Evolutionary conservation across 148 eudicot genomes (phyloP).

Genomic region (Rhododendron ferrugineum): DNA sequence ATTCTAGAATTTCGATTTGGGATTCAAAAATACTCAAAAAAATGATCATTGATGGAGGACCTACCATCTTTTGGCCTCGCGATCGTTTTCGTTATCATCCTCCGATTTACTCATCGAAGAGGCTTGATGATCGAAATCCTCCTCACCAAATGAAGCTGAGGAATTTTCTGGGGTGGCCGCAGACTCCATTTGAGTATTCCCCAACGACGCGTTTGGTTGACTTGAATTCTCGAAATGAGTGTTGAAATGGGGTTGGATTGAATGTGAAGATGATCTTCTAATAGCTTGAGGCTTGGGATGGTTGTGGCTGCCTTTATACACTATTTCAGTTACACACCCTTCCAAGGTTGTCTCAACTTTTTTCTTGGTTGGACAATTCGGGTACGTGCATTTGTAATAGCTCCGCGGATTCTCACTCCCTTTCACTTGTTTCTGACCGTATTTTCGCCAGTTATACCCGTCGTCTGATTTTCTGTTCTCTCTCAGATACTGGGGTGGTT

Average conservation of each 20-base stretch:
- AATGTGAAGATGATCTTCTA: slow-evolving; percentile 33
- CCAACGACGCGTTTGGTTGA: neutral
- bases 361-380: slow-evolving; percentile 73
- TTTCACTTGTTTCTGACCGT: slow-evolving; percentile 79
- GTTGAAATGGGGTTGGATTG: slow-evolving; percentile 8
- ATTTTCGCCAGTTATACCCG: slow-evolving; percentile 75
- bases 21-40: neutral
- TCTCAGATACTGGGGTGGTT: slow-evolving; percentile 44
- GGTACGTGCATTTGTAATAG: slow-evolving; percentile 75
- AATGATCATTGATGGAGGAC: neutral
- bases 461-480: slow-evolving; percentile 62
- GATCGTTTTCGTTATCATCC: slow-evolving; percentile 55
- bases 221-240: neutral
- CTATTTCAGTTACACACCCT: slow-evolving; percentile 68
- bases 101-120: slow-evolving; percentile 49
- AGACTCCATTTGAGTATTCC: slow-evolving; percentile 21
- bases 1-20: neutral
- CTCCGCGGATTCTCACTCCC: slow-evolving; percentile 81
- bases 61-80: slow-evolving; percentile 73
- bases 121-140: slow-evolving; percentile 66
- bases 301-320: slow-evolving; percentile 75
- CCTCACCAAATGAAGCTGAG: slow-evolving; percentile 58
- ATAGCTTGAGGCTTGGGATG: slow-evolving; percentile 74
- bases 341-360: slow-evolving; percentile 61
- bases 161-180: slow-evolving; percentile 59